These are phyloP conservation scores for Coemansia sp. DNA, from an alignment of 192 early-diverging fungal genomes.

Conservation along the genomic window DNA sequence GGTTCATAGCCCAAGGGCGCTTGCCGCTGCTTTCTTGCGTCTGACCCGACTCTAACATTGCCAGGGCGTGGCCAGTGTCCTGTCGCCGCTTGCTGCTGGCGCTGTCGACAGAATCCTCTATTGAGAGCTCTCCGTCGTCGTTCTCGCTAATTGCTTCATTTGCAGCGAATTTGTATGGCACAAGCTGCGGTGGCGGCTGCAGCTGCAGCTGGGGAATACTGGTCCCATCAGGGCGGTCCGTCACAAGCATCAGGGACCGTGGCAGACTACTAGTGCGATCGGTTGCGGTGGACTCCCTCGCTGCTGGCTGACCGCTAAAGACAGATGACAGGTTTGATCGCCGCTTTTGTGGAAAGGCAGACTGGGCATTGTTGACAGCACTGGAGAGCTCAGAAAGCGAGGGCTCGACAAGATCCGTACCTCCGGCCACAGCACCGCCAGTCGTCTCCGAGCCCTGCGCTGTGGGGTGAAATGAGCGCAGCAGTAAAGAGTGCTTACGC, in stretches of 20 bases:
- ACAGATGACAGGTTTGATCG: constrained; percentile 18
- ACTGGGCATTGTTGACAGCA: not conserved
- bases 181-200: not conserved
- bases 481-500: constrained; percentile 47
- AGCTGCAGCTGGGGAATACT: not conserved
- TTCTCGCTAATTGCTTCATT: not conserved
- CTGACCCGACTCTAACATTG: not conserved
- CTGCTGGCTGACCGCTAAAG: not conserved
- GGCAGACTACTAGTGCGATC: not conserved
- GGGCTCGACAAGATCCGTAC: not conserved
- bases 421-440: constrained; percentile 4
- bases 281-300: not conserved
- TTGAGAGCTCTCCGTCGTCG: not conserved
- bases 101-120: not conserved
- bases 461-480: constrained; percentile 22
- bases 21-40: not conserved
- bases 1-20: constrained; percentile 35
- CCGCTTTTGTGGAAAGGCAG: constrained; percentile 14
- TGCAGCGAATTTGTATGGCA: not conserved
- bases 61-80: not conserved
- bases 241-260: not conserved
- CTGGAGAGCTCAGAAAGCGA: not conserved
- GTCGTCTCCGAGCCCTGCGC: constrained; percentile 2
- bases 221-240: not conserved
- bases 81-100: constrained; percentile 2